Evolutionary conservation across 371 early-diverging fungal genomes (phyloP), one percentile per base, ranked within the genome.

Genomic region (Mortierella sp.): DNA sequence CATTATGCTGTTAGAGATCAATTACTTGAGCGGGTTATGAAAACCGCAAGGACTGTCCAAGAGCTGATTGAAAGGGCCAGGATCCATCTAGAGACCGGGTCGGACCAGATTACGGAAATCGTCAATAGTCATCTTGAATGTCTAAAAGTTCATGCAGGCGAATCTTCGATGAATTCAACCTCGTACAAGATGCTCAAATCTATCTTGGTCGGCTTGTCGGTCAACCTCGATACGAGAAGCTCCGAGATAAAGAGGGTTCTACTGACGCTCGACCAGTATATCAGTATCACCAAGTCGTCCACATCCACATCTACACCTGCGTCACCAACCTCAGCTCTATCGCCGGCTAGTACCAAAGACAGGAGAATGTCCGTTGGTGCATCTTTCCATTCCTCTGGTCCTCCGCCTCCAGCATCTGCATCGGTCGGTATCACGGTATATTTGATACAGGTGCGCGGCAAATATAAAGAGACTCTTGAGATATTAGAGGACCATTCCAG

Each of bases 201-300:
- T 40, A 75, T 75, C 40, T n/a, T 80, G 40, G 65, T 75, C 5
- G 81, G 75, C 0, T 41, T 80, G 19, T 69, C 75, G 4, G 75
- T 80, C n/a, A 80, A 80, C 53, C 48, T 80, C 19, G 81, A 80
- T 57, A 80, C 81, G 2, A 64, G 81, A 38, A 71, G 75, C 55
- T 80, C 81, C n/a, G 81, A 80, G 40, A 69, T 80, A 52, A 74
- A 80, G 69, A 63, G 81, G 60, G 75, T 70, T 0, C 33, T 80
- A 21, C 15, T 80, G 41, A 69, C 59, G 15, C 15, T 80, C 47
- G 81, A 80, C 32, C 79, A 74, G 57, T 67, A 67, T 40, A 63
- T 78, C 5, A 63, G 58, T 19, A 52, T 65, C 52, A 36, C 58
- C 22, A 69, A 57, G 59, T 52, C 48, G 1, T 53, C 68, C 1